Percentiles rank a stretch among this genome's conserved stretches.
These are phyloP conservation scores for Acanthamoeba triangularis DNA, from an alignment of 208 protist species.

Conservation along the genomic window DNA sequence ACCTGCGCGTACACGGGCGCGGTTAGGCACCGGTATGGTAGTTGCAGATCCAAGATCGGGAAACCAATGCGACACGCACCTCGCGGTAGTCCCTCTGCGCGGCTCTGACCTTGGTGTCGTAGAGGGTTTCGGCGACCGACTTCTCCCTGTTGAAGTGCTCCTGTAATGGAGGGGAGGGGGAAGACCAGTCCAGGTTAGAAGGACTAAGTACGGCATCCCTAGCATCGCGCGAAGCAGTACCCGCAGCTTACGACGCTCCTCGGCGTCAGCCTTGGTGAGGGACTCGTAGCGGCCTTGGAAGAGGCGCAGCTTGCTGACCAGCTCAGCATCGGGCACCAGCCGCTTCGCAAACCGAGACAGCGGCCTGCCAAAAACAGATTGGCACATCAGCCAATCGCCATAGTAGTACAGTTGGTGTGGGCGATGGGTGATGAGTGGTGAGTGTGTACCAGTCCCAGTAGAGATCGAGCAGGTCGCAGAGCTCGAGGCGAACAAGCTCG, in stretches of 20 bases:
- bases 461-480: constrained; percentile 9
- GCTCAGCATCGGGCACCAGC: not conserved
- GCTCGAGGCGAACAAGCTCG: not conserved
- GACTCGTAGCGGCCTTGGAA: not conserved
- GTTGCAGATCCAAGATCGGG: too few species aligned
- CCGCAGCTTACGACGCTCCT: not conserved
- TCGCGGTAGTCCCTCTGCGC: too few species aligned
- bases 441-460: constrained; percentile 22
- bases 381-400: not conserved
- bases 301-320: not conserved
- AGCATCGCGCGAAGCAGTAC: not conserved
- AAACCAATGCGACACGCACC: too few species aligned
- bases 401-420: too few species aligned
- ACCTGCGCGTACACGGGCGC: not conserved
- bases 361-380: not conserved
- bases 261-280: not conserved
- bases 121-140: too few species aligned
- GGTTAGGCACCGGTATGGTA: not conserved
- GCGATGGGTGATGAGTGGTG: not conserved
- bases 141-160: too few species aligned
- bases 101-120: too few species aligned
- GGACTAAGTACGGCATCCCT: too few species aligned
- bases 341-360: not conserved
- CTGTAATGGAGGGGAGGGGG: too few species aligned
- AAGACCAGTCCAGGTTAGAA: too few species aligned